Percentiles rank a stretch among this genome's conserved stretches.
Evolutionary conservation across 768 basidiomycete genomes (phyloP).

Genomic region (Pulveroboletus frians): DNA sequence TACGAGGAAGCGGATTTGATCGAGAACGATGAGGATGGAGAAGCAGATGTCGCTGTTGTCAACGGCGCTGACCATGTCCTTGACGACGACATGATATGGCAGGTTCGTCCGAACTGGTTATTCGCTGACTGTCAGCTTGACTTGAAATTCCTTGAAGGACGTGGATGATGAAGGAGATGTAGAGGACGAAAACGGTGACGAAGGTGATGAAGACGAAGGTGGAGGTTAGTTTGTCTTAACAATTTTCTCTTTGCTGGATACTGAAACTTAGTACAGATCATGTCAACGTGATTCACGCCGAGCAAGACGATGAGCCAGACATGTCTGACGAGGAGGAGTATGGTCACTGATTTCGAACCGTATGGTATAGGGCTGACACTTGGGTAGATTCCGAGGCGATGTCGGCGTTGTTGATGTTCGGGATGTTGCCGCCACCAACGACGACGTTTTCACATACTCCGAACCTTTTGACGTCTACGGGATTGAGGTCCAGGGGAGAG

Average conservation of each 20-base stretch:
- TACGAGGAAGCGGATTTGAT: conserved; percentile 58
- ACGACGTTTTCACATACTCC: conserved; percentile 52
- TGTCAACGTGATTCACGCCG: conserved; percentile 58
- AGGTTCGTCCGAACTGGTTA: conserved; percentile 35
- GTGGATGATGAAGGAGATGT: conserved; percentile 51
- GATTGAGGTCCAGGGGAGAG: conserved; percentile 40
- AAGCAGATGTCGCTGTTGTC: conserved; percentile 44
- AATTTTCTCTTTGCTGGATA: neutral
- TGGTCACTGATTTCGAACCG: conserved; percentile 16
- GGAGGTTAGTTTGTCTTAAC: conserved; percentile 12
- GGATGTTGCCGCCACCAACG: conserved; percentile 32
- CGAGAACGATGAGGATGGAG: conserved; percentile 57
- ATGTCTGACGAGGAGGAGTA: conserved; percentile 68
- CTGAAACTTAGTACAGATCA: conserved; percentile 31
- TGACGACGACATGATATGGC: conserved; percentile 53
- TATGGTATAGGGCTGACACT: conserved; percentile 13
- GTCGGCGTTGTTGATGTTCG: conserved; percentile 36
- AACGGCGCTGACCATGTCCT: conserved; percentile 46
- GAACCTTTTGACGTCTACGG: conserved; percentile 47
- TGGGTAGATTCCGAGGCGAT: conserved; percentile 37
- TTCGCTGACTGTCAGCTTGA: conserved; percentile 9
- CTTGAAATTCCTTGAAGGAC: conserved; percentile 35
- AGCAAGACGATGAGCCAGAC: conserved; percentile 58
- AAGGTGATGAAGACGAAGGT: conserved; percentile 39
- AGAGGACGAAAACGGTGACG: conserved; percentile 56